Conservation (phyloP, 2,329 filamentous ascomycete genomes). For the Diaporthe australafricana region DNA sequence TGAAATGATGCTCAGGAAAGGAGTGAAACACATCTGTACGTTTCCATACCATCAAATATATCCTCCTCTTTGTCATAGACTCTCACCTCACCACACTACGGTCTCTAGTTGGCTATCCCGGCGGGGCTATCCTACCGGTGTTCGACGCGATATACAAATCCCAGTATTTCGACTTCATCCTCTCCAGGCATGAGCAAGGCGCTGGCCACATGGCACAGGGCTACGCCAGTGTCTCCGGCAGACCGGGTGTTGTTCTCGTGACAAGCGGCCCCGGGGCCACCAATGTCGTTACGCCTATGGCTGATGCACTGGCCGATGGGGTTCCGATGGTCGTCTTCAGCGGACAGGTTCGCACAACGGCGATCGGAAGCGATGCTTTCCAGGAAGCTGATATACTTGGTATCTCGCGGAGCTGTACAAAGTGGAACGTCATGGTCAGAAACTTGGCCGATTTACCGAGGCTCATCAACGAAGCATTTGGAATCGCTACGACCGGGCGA, state of each 20-base stretch:
- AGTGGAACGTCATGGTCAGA: slow-evolving; percentile 99
- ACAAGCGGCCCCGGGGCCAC: no score
- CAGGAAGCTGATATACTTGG: slow-evolving; percentile 96
- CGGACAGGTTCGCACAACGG: slow-evolving; percentile 88
- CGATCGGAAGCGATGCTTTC: slow-evolving; percentile 95
- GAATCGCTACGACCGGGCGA: slow-evolving; percentile 93
- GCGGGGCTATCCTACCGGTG: no score
- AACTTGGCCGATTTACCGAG: slow-evolving; percentile 91
- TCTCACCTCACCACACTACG: neutral
- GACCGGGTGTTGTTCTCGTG: no score
- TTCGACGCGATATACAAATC: no score
- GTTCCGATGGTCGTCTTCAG: no score
- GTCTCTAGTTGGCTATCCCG: neutral
- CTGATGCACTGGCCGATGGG: no score
- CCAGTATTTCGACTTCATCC: no score
- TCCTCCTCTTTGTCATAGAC: neutral
- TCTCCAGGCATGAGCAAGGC: no score
- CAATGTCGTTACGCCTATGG: no score
- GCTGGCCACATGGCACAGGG: no score
- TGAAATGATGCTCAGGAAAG: neutral
- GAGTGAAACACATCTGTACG: neutral
- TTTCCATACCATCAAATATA: neutral
- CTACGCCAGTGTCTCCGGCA: no score
- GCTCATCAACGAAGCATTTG: slow-evolving; percentile 96
- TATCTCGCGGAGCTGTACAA: slow-evolving; percentile 94